These are phyloP conservation scores for Solanum dulcamara DNA, from an alignment of 257 asterid genomes.

Conservation along the genomic window DNA sequence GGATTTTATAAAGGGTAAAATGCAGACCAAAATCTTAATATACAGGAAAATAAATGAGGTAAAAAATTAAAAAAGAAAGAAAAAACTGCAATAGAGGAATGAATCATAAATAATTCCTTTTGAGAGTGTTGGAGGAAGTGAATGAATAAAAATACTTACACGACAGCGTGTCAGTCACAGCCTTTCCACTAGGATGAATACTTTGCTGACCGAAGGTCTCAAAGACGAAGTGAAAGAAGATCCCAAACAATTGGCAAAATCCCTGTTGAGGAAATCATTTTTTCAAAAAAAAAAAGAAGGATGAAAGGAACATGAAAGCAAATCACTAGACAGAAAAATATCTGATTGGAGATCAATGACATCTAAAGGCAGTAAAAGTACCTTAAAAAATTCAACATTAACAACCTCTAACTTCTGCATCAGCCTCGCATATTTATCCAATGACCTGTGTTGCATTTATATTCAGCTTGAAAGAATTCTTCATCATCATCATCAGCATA, in stretches of 20 bases:
- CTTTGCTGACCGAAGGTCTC: slow-evolving; percentile 65
- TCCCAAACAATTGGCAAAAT: slow-evolving; percentile 82
- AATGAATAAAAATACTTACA: slow-evolving; percentile 40
- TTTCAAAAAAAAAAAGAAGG: neutral
- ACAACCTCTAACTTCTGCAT: slow-evolving; percentile 95
- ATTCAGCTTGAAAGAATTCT: slow-evolving; percentile 16
- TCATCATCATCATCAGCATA: neutral
- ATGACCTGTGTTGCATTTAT: slow-evolving; percentile 42
- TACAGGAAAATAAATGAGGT: neutral
- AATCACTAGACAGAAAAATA: slow-evolving; percentile 2
- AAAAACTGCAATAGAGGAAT: neutral
- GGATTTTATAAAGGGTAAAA: slow-evolving; percentile 10
- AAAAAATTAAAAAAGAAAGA: neutral
- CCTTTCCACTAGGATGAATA: slow-evolving; percentile 54
- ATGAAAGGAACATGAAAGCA: neutral
- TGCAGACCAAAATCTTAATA: neutral
- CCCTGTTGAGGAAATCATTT: slow-evolving; percentile 48
- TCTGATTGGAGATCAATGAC: slow-evolving; percentile 2
- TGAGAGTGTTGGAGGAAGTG: neutral
- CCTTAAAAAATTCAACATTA: slow-evolving; percentile 90
- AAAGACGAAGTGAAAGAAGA: slow-evolving; percentile 74
- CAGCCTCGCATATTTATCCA: slow-evolving; percentile 96
- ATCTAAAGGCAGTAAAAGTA: slow-evolving; percentile 9
- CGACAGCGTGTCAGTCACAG: slow-evolving; percentile 36
- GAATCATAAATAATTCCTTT: neutral